Percentiles rank a stretch among this genome's conserved stretches.
phyloP scores from a whole-genome alignment of 768 basidiomycete species.

The Candolleomyces aberdarensis region DNA sequence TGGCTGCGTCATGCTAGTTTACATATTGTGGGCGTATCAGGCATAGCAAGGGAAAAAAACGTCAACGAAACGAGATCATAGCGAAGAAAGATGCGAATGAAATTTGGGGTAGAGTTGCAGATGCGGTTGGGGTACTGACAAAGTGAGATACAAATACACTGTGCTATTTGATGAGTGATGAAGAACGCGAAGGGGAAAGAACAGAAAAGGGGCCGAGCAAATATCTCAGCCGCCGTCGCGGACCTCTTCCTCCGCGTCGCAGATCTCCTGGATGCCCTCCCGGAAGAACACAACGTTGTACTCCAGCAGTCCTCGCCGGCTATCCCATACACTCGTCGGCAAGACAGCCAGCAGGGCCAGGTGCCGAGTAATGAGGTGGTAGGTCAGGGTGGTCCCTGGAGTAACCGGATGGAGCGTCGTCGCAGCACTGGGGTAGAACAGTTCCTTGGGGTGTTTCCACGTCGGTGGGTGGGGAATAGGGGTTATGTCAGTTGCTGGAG shows the following conservation, averaged over 20 bases:
- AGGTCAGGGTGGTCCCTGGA: constrained; percentile 75
- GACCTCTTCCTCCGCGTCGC: constrained; percentile 65
- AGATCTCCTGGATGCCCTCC: constrained; percentile 80
- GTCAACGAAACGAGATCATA: not conserved
- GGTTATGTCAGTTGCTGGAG: constrained; percentile 15
- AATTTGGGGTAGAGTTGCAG: not conserved
- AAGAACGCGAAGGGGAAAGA: not conserved
- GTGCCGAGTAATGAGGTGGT: constrained; percentile 74
- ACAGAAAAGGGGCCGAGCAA: not conserved
- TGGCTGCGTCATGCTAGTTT: not conserved
- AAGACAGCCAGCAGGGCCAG: constrained; percentile 71
- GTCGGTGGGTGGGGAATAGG: constrained; percentile 13
- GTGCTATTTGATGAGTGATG: not conserved
- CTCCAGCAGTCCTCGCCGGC: constrained; percentile 72
- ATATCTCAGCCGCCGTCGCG: constrained; percentile 31
- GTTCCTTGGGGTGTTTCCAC: constrained; percentile 32
- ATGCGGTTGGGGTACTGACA: not conserved
- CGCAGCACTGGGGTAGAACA: constrained; percentile 69
- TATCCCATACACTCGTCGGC: constrained; percentile 69
- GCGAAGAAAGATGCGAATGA: not conserved
- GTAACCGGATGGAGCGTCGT: constrained; percentile 56
- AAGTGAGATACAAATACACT: not conserved
- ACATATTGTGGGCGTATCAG: not conserved
- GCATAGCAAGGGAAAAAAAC: not conserved
- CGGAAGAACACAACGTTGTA: constrained; percentile 87